These are phyloP conservation scores for Lactifluus subvellereus DNA, from an alignment of 768 basidiomycete genomes.

Conservation along the genomic window DNA sequence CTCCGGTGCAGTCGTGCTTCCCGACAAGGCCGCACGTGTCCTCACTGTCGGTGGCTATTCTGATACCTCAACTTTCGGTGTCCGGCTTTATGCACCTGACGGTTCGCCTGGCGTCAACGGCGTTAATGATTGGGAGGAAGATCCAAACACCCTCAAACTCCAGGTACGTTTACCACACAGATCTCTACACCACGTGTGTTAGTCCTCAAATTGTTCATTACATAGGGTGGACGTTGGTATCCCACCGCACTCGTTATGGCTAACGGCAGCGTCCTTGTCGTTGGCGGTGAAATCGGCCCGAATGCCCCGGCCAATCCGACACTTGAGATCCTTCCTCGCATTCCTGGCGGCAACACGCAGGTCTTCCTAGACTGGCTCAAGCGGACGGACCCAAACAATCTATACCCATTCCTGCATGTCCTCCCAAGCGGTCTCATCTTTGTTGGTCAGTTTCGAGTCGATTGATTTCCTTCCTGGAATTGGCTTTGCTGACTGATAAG, in stretches of 20 bases:
- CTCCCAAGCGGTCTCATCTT: conserved; percentile 68
- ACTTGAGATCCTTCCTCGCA: conserved; percentile 65
- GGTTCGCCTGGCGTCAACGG: too few species aligned
- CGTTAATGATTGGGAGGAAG: conserved; percentile 78
- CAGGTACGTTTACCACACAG: conserved; percentile 41
- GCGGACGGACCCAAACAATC: conserved; percentile 72
- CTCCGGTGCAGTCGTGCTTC: conserved; percentile 64
- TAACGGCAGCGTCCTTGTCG: conserved; percentile 67
- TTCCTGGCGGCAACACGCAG: conserved; percentile 55
- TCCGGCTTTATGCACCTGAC: too few species aligned
- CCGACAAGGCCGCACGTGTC: conserved; percentile 51
- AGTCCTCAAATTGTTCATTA: conserved; percentile 23
- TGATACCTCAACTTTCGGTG: too few species aligned
- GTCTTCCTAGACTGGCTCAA: conserved; percentile 59
- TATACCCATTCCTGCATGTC: conserved; percentile 73
- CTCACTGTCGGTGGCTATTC: too few species aligned
- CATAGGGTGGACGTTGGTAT: conserved; percentile 68
- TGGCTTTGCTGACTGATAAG: background rate
- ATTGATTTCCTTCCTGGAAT: background rate
- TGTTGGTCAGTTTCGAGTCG: conserved; percentile 44
- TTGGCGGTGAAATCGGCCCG: conserved; percentile 70
- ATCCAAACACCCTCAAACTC: conserved; percentile 47
- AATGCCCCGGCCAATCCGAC: conserved; percentile 54
- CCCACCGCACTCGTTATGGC: conserved; percentile 63
- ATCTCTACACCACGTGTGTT: background rate